A percentile compares a stretch with the other conserved stretches of the same genome.
phyloP scores from a whole-genome alignment of 192 early-diverging fungal species.

The Coemansia sp. region DNA sequence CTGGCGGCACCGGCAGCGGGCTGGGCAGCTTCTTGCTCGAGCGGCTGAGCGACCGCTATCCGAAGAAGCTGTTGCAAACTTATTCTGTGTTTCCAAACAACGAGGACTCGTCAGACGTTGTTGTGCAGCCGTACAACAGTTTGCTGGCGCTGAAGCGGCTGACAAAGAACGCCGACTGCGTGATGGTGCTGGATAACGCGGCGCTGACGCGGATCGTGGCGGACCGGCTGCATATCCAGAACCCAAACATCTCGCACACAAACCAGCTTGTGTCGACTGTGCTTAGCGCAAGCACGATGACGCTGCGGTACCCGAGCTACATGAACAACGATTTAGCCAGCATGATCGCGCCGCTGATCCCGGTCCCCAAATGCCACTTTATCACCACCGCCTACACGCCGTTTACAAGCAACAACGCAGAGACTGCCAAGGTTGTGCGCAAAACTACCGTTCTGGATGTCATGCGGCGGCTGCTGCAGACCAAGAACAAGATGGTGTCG shows the following conservation, averaged over 20 bases:
- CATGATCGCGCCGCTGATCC: constrained; percentile 93
- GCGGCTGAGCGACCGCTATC: constrained; percentile 89
- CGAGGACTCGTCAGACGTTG: constrained; percentile 89
- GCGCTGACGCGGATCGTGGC: constrained; percentile 89
- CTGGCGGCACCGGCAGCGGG: constrained; percentile 97
- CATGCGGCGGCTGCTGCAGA: constrained; percentile 92
- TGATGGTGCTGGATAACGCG: constrained; percentile 95
- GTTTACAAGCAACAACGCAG: constrained; percentile 89
- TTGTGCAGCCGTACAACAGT: constrained; percentile 98
- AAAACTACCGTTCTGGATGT: constrained; percentile 98
- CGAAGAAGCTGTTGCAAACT: constrained; percentile 96
- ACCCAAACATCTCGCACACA: constrained; percentile 91
- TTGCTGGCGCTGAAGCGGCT: constrained; percentile 89
- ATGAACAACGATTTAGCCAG: constrained; percentile 99
- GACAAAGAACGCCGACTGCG: constrained; percentile 91
- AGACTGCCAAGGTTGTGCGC: constrained; percentile 87
- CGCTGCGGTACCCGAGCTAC: constrained; percentile 96
- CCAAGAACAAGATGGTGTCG: constrained; percentile 98
- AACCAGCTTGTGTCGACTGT: constrained; percentile 99
- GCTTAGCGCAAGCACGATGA: constrained; percentile 94
- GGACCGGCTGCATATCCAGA: constrained; percentile 89
- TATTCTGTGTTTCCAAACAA: constrained; percentile 98
- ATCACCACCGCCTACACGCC: constrained; percentile 95
- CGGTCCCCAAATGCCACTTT: constrained; percentile 97
- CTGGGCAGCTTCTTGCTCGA: constrained; percentile 92